Evolutionary conservation across 345 rosid genomes (phyloP).

Genomic region (Syzygium aromaticum): DNA sequence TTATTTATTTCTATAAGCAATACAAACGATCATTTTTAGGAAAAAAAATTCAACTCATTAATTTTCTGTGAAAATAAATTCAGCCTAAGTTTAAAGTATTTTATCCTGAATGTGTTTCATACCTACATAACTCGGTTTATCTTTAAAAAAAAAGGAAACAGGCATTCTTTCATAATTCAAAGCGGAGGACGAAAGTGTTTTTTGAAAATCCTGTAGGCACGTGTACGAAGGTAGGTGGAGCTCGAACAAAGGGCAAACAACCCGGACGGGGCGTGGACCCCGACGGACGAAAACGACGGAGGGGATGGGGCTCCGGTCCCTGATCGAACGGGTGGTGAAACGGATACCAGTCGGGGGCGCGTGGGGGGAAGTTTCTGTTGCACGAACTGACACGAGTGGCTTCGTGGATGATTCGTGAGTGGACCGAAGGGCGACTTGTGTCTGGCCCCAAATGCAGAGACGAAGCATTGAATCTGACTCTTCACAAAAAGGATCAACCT

Average conservation of each 20-base stretch:
- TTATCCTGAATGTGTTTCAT: neutral
- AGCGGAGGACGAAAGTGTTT: neutral
- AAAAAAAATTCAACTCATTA: neutral
- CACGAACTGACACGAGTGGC: neutral
- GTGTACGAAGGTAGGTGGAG: neutral
- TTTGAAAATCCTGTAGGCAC: neutral
- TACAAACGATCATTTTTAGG: rapidly evolving
- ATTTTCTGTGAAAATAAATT: neutral
- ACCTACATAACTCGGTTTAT: neutral
- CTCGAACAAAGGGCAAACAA: neutral
- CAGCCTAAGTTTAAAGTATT: neutral
- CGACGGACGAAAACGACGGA: neutral
- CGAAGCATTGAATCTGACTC: neutral
- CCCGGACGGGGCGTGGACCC: neutral
- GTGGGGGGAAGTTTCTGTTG: neutral
- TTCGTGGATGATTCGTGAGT: neutral
- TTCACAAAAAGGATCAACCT: neutral
- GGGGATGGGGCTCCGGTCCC: neutral
- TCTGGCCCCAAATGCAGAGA: neutral
- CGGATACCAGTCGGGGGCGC: neutral
- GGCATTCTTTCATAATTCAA: neutral
- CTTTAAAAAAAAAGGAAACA: neutral
- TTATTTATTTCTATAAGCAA: rapidly evolving
- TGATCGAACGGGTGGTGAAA: neutral
- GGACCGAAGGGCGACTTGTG: neutral